These are phyloP conservation scores for Leishmania amazonensis DNA, from an alignment of 208 protist genomes.

Conservation along the genomic window DNA sequence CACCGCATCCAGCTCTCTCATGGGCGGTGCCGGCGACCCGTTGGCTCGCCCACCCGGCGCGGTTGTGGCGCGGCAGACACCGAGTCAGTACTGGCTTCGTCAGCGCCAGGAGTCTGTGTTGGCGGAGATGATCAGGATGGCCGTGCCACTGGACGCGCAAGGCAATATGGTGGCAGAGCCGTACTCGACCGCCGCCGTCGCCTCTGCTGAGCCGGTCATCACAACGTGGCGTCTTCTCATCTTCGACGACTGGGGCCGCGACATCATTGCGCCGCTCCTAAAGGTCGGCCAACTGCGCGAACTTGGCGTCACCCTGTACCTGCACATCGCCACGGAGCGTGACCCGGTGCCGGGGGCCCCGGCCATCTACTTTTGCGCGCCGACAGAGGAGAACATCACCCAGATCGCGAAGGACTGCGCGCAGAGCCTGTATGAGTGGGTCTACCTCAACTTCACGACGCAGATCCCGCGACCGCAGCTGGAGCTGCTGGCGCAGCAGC, in stretches of 20 bases:
- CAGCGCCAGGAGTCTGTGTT: slow-evolving; percentile 70
- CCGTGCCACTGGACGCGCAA: slow-evolving; percentile 55
- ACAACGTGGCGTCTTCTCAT: slow-evolving; percentile 88
- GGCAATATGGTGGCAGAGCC: slow-evolving; percentile 40
- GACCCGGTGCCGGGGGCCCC: slow-evolving; percentile 88
- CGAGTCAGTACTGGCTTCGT: slow-evolving; percentile 61
- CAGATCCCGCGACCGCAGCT: slow-evolving; percentile 70
- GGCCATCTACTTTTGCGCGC: slow-evolving; percentile 89
- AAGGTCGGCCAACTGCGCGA: slow-evolving; percentile 86
- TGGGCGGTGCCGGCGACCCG: slow-evolving; percentile 1
- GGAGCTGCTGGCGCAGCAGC: slow-evolving; percentile 69
- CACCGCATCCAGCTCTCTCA: slow-evolving; percentile 1
- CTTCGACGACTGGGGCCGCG: slow-evolving; percentile 86
- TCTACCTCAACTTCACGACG: slow-evolving; percentile 91
- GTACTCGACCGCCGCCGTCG: slow-evolving; percentile 20
- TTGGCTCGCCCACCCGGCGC: neutral
- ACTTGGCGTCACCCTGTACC: slow-evolving; percentile 88
- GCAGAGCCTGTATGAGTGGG: slow-evolving; percentile 82
- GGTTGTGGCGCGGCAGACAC: neutral
- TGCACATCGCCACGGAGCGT: slow-evolving; percentile 84
- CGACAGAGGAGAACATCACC: slow-evolving; percentile 85
- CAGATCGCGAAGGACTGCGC: slow-evolving; percentile 76
- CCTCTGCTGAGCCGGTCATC: slow-evolving; percentile 26
- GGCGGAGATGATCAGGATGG: slow-evolving; percentile 68
- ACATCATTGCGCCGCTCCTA: slow-evolving; percentile 90